Conservation (phyloP, 2,329 filamentous ascomycete genomes). For the Aureobasidium sp. region DNA sequence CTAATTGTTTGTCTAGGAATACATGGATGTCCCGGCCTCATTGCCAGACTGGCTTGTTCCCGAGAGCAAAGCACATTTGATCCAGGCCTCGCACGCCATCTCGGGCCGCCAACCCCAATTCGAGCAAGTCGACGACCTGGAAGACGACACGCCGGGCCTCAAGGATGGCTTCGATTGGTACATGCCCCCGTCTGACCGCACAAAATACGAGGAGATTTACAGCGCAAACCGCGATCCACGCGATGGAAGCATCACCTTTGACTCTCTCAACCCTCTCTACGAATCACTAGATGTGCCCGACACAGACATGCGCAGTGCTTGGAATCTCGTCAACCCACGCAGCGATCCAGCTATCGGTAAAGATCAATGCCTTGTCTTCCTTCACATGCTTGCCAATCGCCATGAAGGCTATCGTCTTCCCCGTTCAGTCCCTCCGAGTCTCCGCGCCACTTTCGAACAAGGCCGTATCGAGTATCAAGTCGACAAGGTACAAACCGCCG, state of each 20-base stretch:
- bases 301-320: slow-evolving; percentile 79
- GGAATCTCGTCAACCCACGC: slow-evolving; percentile 95
- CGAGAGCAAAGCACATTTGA: slow-evolving; percentile 85
- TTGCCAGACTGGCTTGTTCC: slow-evolving; percentile 96
- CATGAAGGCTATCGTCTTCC: slow-evolving; percentile 95
- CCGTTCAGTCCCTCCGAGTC: slow-evolving; percentile 80
- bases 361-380: slow-evolving; percentile 86
- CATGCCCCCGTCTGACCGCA: slow-evolving; percentile 85
- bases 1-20: slow-evolving; percentile 56
- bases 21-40: slow-evolving; percentile 73
- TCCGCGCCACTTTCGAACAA: slow-evolving; percentile 85
- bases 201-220: slow-evolving; percentile 97
- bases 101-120: slow-evolving; percentile 74
- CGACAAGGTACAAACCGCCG: slow-evolving; percentile 57
- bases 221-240: slow-evolving; percentile 81
- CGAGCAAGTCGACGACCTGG: slow-evolving; percentile 70
- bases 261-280: slow-evolving; percentile 75
- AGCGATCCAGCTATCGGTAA: slow-evolving; percentile 79
- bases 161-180: slow-evolving; percentile 99
- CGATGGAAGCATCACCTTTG: slow-evolving; percentile 64
- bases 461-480: slow-evolving; percentile 96
- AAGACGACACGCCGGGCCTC: slow-evolving; percentile 70
- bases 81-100: slow-evolving; percentile 74
- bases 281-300: slow-evolving; percentile 67
- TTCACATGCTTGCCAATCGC: slow-evolving; percentile 93